Evolutionary conservation across 345 rosid genomes (phyloP).

Genomic region (Corymbia maculata): DNA sequence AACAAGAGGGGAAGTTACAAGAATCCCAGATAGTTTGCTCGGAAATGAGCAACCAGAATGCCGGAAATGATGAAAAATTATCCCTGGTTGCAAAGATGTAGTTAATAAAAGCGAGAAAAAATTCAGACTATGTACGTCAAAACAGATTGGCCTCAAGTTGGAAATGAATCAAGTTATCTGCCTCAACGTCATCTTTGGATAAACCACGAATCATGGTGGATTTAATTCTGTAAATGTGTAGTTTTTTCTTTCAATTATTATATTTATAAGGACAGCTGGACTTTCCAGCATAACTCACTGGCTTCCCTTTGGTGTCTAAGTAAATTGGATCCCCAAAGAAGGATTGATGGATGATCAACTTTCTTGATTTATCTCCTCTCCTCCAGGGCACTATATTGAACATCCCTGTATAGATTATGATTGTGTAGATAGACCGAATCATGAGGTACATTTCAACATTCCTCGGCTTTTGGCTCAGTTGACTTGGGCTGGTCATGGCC

Average conservation of each 20-base stretch:
- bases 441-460: no score
- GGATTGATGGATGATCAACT: not conserved
- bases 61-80: not conserved
- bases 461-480: no score
- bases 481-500: no score
- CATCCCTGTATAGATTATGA: not conserved
- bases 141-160: not conserved
- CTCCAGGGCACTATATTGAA: not conserved
- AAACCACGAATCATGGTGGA: not conserved
- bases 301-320: not conserved
- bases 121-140: not conserved
- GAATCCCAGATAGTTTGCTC: conserved; percentile 41
- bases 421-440: no score
- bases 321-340: not conserved
- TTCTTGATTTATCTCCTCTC: not conserved
- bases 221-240: not conserved
- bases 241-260: not conserved
- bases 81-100: not conserved
- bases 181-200: not conserved
- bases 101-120: not conserved
- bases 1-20: conserved; percentile 37
- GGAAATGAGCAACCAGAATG: conserved; percentile 20
- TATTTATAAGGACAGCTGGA: not conserved
- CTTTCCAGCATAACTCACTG: not conserved
- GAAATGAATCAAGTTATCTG: not conserved